Evolutionary conservation across 2,329 filamentous ascomycete genomes (phyloP).

Genomic region (Neodidymelliopsis sp.): DNA sequence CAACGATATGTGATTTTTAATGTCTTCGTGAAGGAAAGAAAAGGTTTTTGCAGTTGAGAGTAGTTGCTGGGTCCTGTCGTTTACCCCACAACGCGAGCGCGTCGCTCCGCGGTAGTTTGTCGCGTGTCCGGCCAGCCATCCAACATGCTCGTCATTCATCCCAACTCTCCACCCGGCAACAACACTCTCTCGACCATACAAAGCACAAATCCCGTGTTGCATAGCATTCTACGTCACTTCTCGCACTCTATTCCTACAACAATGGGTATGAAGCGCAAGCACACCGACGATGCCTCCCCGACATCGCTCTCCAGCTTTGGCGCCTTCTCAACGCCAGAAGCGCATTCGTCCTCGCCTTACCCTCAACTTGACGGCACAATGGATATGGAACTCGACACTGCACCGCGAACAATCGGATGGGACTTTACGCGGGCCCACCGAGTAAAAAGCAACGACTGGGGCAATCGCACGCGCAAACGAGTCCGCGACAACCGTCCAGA

Average conservation of each 20-base stretch:
- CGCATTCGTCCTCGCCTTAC: conserved; percentile 37
- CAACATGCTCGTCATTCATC: conserved; percentile 28
- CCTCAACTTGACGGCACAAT: conserved; percentile 31
- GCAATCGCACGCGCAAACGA: conserved; percentile 66
- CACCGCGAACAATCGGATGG: conserved; percentile 28
- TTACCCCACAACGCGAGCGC: conserved; percentile 33
- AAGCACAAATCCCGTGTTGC: not conserved
- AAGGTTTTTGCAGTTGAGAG: not conserved
- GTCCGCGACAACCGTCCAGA: conserved; percentile 65
- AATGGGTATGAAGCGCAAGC: conserved; percentile 68
- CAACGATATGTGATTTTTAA: too few species aligned
- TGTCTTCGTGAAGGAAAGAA: too few species aligned
- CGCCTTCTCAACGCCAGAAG: conserved; percentile 39
- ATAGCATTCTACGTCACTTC: not conserved
- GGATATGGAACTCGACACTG: conserved; percentile 32
- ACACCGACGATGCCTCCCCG: conserved; percentile 57
- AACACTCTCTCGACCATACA: not conserved
- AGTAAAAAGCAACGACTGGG: conserved; percentile 52
- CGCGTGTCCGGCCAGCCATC: conserved; percentile 36
- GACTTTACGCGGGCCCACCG: conserved; percentile 37
- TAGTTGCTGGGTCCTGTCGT: not conserved
- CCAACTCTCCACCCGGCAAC: conserved; percentile 6
- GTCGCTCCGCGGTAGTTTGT: conserved; percentile 21
- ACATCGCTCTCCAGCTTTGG: conserved; percentile 52
- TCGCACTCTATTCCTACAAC: not conserved